These are phyloP conservation scores for Geranium incanum DNA, from an alignment of 441 rosid species.

Conservation along the genomic window DNA sequence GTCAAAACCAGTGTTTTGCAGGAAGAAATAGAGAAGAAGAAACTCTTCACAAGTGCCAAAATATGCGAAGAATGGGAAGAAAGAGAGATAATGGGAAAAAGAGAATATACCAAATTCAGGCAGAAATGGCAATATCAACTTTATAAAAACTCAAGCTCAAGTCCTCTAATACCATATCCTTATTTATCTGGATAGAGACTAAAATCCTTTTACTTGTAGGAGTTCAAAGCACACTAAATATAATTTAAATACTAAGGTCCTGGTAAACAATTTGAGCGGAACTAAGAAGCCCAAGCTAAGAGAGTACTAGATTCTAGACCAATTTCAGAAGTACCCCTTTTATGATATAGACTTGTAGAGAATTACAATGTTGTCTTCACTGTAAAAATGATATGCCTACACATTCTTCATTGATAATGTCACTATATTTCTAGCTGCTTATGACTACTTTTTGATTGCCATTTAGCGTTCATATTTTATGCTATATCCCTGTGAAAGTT, in stretches of 20 bases:
- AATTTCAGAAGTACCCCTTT: background rate
- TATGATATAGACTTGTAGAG: background rate
- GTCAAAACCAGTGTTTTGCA: background rate
- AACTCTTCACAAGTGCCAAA: background rate
- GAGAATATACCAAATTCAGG: background rate
- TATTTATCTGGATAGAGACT: background rate
- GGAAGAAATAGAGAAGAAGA: background rate
- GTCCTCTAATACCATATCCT: background rate
- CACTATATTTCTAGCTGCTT: background rate
- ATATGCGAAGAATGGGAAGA: background rate
- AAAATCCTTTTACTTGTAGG: background rate
- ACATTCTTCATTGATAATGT: background rate
- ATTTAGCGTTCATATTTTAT: background rate
- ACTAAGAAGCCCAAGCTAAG: background rate
- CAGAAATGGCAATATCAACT: background rate
- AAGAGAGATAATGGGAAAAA: background rate
- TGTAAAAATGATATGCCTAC: background rate
- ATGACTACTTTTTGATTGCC: background rate
- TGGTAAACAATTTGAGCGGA: background rate
- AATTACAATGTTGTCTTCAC: background rate
- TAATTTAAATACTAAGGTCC: background rate
- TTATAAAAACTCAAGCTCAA: background rate
- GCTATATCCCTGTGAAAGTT: background rate
- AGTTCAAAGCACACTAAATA: background rate
- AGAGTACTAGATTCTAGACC: background rate